Percentiles rank a stretch among this genome's conserved stretches.
Conservation (phyloP, 2,329 filamentous ascomycete species). For the Xylogone sp. region DNA sequence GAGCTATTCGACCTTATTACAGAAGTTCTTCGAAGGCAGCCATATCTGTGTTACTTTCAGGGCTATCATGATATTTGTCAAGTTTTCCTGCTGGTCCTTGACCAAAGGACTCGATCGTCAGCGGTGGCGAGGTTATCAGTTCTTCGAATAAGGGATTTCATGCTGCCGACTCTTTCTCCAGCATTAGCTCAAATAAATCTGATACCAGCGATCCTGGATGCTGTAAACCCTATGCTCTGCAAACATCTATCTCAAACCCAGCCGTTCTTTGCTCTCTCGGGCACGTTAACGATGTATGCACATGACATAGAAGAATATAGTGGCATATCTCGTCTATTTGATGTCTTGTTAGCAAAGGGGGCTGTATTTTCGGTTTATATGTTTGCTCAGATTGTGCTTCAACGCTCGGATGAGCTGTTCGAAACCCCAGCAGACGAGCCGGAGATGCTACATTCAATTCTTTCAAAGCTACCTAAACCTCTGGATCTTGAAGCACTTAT, state of each 20-base stretch:
- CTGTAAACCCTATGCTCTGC: constrained; percentile 68
- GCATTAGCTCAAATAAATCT: constrained; percentile 82
- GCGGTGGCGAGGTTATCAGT: constrained; percentile 79
- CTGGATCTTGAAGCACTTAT: constrained; percentile 80
- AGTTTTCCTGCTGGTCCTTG: constrained; percentile 84
- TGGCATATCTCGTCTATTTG: constrained; percentile 87
- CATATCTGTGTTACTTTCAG: constrained; percentile 92
- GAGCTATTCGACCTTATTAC: constrained; percentile 79
- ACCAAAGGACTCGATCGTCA: constrained; percentile 52
- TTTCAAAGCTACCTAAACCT: constrained; percentile 80
- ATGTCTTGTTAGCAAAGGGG: constrained; percentile 82
- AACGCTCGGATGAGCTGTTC: constrained; percentile 78
- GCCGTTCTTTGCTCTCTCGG: constrained; percentile 91
- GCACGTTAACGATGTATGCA: constrained; percentile 91
- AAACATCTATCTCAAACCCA: constrained; percentile 72
- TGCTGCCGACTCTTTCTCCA: constrained; percentile 83
- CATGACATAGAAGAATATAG: constrained; percentile 90
- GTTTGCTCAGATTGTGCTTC: constrained; percentile 83
- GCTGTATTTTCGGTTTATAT: constrained; percentile 89
- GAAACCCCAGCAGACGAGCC: constrained; percentile 78
- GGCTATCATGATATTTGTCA: constrained; percentile 98
- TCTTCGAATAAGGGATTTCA: constrained; percentile 92
- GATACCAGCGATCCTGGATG: constrained; percentile 74
- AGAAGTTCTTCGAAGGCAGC: constrained; percentile 73
- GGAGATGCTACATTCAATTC: constrained; percentile 85